Conservation (phyloP, 768 basidiomycete species). For the Macrolepiota fuliginosa region DNA sequence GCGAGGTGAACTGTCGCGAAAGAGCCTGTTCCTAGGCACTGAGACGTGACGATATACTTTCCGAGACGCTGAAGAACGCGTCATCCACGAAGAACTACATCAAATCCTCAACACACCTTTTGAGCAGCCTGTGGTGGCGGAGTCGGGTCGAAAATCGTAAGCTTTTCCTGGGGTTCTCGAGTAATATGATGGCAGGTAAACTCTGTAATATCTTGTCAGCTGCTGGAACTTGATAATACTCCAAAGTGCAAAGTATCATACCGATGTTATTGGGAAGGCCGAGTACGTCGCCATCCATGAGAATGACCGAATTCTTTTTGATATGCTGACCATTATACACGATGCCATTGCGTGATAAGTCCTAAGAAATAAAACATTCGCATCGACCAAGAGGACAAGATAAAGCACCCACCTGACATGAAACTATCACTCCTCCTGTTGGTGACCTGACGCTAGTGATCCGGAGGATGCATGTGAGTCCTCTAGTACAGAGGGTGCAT, state of each 20-base stretch:
- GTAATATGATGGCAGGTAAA: conserved; percentile 66
- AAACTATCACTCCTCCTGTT: conserved; percentile 70
- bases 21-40: conserved; percentile 77
- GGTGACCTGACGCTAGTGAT: conserved; percentile 60
- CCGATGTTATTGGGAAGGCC: conserved; percentile 63
- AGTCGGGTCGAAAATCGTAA: conserved; percentile 58
- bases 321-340: conserved; percentile 68
- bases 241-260: neutral
- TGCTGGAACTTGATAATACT: neutral
- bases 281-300: conserved; percentile 75
- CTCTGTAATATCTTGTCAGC: conserved; percentile 31
- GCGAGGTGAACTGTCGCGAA: conserved; percentile 84
- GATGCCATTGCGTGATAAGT: conserved; percentile 75
- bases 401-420: conserved; percentile 59
- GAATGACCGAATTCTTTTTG: conserved; percentile 61
- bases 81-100: neutral
- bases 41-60: conserved; percentile 69
- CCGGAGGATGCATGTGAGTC: too few relatives aligned
- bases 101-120: conserved; percentile 39
- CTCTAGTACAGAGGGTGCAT: neutral
- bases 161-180: conserved; percentile 50
- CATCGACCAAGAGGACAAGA: neutral
- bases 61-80: conserved; percentile 49
- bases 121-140: conserved; percentile 51
- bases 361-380: conserved; percentile 36